Conservation (phyloP, 257 asterid genomes). For the Fraxinus quadrangulata region DNA sequence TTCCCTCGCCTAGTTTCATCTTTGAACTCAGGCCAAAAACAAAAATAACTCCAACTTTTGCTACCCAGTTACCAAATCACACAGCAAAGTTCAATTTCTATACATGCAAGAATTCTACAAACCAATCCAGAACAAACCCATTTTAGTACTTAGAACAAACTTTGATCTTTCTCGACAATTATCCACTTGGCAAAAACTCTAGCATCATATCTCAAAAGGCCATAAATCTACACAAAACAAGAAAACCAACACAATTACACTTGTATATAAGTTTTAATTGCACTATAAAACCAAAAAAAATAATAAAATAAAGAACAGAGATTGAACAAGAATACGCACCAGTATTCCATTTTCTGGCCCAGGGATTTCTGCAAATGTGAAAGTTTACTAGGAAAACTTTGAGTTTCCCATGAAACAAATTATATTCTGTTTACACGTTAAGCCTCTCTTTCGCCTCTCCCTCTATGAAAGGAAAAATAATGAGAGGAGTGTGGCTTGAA, state of each 20-base stretch:
- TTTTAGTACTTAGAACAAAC: slow-evolving; percentile 18
- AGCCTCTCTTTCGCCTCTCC: slow-evolving; percentile 2
- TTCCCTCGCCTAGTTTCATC: slow-evolving; percentile 44
- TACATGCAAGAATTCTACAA: slow-evolving; percentile 22
- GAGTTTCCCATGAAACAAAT: slow-evolving; percentile 29
- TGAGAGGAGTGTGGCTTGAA: slow-evolving; percentile 23
- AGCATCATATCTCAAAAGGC: slow-evolving; percentile 62
- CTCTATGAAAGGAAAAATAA: slow-evolving; percentile 3
- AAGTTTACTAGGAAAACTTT: slow-evolving; percentile 1
- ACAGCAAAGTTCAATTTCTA: slow-evolving; percentile 32
- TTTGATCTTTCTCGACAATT: slow-evolving; percentile 22
- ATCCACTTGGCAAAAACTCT: slow-evolving; percentile 27
- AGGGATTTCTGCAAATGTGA: slow-evolving; percentile 16
- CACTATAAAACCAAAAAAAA: background rate
- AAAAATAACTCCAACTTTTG: slow-evolving; percentile 22
- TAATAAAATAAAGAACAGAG: slow-evolving; percentile 18
- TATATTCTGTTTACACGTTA: slow-evolving; percentile 30
- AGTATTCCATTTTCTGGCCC: slow-evolving; percentile 5
- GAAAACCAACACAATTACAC: background rate
- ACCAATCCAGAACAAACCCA: slow-evolving; percentile 29
- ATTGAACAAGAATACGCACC: slow-evolving; percentile 51
- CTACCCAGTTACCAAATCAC: slow-evolving; percentile 10
- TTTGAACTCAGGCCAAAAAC: slow-evolving; percentile 14
- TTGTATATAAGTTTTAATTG: slow-evolving; percentile 15
- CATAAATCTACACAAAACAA: slow-evolving; percentile 31